phyloP scores from a whole-genome alignment of 2,329 filamentous ascomycete genomes.

The Xylariaceae sp. region DNA sequence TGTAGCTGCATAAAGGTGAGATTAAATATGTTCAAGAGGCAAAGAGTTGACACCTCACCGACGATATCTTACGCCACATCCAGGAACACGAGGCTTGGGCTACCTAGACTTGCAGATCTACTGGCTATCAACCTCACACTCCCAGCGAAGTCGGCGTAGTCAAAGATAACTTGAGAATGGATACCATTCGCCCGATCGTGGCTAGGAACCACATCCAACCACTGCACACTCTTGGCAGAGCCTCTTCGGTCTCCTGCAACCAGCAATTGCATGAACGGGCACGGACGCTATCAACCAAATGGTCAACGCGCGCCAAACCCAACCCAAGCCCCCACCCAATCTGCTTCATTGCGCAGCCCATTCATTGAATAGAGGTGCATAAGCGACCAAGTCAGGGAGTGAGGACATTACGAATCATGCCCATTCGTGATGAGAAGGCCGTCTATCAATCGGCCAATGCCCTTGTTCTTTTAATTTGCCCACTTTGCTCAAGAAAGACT shows the following conservation, averaged over 20 bases:
- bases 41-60: not conserved
- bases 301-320: conserved; percentile 12
- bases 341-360: conserved; percentile 4
- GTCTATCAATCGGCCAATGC: not conserved
- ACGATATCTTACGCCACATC: not conserved
- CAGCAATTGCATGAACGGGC: conserved; percentile 21
- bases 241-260: not conserved
- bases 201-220: conserved; percentile 16
- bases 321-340: conserved; percentile 12
- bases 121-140: conserved; percentile 3
- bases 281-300: not conserved
- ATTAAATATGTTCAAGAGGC: not conserved
- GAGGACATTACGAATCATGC: conserved; percentile 15
- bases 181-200: conserved; percentile 24
- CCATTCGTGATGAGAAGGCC: conserved; percentile 4
- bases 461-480: not conserved
- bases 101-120: conserved; percentile 4
- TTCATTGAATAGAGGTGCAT: conserved; percentile 3
- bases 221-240: not conserved
- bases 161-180: not conserved
- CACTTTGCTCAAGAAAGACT: too few species aligned
- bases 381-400: conserved; percentile 2
- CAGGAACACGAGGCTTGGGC: conserved; percentile 9
- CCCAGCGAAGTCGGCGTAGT: conserved; percentile 17
- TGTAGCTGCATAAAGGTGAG: not conserved